Base-by-base conservation (phyloP, 2,329 filamentous ascomycete genomes). In the Fusarium abutilonis region DNA sequence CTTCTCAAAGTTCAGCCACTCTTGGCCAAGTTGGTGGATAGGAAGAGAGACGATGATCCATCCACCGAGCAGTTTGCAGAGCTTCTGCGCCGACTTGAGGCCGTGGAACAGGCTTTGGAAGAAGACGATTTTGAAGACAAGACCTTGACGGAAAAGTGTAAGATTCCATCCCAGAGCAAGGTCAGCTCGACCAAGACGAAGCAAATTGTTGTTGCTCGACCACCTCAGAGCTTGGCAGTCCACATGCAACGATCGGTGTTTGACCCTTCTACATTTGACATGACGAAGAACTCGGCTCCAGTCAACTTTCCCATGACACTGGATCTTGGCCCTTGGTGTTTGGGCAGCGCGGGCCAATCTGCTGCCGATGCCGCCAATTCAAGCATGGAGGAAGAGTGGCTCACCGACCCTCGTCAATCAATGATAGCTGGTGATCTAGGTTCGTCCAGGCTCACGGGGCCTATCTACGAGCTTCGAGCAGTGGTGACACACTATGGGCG, bases 211-310 rank as follows among this genome's bases (percentile, higher is more conserved):
- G 85, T 99, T 66, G 93, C 91, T 4, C 84, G 93, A 28, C 84
- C 93, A 1, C 95, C 95, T 1, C 87, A 88, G 61, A 91, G 90
- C 52, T 80, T 99, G 13, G 90, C 88, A 0, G 82, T 98, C 9
- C 95, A 99, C 73, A 85, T 98, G 73, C 97, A 98, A 71, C 86
- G 95, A 36, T 97, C 93, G 46, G 85, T 95, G 1, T 98, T 97
- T 69, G 90, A 97, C 68, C 92, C 96, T 65, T 82, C 80, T 45
- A 96, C 92, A 0, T 92, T 92, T 6, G 80, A 86, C 57, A 86
- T 93, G 75, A 88, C 85, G 71, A 98, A 98, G 76, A 98, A 98
- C 68, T 86, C 86, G 31, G 90, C 93, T 0, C 82, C 83, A 0
- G 90, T 99, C 15, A 82, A 82, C 19, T 98, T 97, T 68, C 93